Conservation (phyloP, 768 basidiomycete species). For the Stropharia rugosoannulata region DNA sequence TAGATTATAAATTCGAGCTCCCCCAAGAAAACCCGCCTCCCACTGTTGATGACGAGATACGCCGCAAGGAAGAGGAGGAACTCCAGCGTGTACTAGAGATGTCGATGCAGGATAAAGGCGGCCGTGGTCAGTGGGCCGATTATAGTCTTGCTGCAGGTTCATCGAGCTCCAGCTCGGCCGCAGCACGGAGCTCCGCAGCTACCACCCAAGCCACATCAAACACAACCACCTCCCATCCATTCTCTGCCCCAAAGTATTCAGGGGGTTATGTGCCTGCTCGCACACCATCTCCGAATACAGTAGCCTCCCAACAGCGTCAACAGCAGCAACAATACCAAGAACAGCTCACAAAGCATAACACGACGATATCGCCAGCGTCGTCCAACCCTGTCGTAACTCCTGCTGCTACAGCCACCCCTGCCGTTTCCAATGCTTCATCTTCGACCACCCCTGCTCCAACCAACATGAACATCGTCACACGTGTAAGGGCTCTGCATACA, state of each 20-base stretch:
- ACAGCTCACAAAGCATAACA: conserved; percentile 6
- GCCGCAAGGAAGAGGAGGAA: conserved; percentile 90
- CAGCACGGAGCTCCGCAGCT: conserved; percentile 20
- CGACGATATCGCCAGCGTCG: neutral
- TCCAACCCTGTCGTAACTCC: conserved; percentile 10
- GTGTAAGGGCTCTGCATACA: conserved; percentile 85
- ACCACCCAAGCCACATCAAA: conserved; percentile 15
- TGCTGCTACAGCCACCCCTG: conserved; percentile 2
- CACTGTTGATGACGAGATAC: conserved; percentile 73
- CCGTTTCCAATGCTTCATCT: conserved; percentile 16
- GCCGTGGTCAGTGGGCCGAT: conserved; percentile 54
- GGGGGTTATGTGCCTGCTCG: conserved; percentile 61
- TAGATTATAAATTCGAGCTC: conserved; percentile 73
- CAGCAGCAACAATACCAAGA: conserved; percentile 22
- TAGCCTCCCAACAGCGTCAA: conserved; percentile 22
- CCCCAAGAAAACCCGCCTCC: conserved; percentile 65
- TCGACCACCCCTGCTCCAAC: conserved; percentile 11
- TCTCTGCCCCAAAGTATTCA: conserved; percentile 37
- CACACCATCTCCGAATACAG: conserved; percentile 38
- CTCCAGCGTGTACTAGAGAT: conserved; percentile 90
- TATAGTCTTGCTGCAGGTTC: conserved; percentile 37
- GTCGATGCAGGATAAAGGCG: conserved; percentile 91
- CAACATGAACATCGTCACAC: conserved; percentile 56
- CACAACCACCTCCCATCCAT: conserved; percentile 17
- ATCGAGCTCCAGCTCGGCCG: conserved; percentile 20